Evolutionary conservation across 2,329 filamentous ascomycete genomes (phyloP), one percentile per base, ranked within the genome.

Genomic region (Penicillium sp.): DNA sequence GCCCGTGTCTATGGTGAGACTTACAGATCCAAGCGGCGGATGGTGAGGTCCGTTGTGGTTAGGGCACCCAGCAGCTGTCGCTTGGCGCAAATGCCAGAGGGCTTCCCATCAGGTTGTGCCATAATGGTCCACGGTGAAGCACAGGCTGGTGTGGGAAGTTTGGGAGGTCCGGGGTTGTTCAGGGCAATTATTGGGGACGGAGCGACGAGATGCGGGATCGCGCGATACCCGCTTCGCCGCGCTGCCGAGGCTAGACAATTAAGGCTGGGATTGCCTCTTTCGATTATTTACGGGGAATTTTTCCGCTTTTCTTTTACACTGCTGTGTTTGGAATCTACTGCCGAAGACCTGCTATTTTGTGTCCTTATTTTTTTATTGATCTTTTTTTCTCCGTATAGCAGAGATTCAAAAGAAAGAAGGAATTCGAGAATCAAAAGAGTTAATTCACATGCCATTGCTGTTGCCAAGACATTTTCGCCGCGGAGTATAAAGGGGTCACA

Each of bases 11-110:
- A 4, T 11, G 39, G 29, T 31, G 24, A 31, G 14, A 11, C 66
- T 59, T 57, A 72, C 70, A 63, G 61, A 51, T 71, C 58, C 38
- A 72, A 50, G 5, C 70, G 68, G 21, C 60, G 64, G 46, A 71
- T 63, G 16, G 64, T 62, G 36, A 56, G 55, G 53, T 72, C 69
- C n/a, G 64, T 65, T 31, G 65, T 57, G 27, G 45, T 60, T 39
- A 72, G 60, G 16, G 64, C 61, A 54, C 61, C 59, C 47, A 67
- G 53, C 48, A 72, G 59, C 51, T 57, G 63, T 45, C 52, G 58
- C 44, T 64, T 57, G 34, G 53, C 50, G 46, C 46, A 48, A 39
- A 59, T 34, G 55, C 63, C 68, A 27, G 58, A 27, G 24, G 24
- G 53, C 56, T 56, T 62, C 45, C 61, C 51, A 48, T 56, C 53